A percentile compares a stretch with the other conserved stretches of the same genome.
phyloP scores from a whole-genome alignment of 805 yeast species.

The Tetrapisispora fleetii region DNA sequence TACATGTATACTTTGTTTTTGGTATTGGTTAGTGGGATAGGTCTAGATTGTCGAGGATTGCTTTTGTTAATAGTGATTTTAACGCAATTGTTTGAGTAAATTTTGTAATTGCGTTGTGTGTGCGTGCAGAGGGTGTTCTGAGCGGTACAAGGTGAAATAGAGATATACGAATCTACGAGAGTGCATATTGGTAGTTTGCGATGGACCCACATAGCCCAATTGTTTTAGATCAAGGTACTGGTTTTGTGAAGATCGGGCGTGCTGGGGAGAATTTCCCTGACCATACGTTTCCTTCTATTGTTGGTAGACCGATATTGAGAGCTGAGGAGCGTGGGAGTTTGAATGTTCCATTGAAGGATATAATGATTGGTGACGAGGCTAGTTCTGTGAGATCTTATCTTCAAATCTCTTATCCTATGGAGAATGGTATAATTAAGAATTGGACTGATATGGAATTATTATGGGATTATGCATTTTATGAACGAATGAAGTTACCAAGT shows the following conservation, averaged over 20 bases:
- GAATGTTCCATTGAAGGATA: constrained; percentile 70
- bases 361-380: constrained; percentile 97
- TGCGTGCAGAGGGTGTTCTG: no score
- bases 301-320: constrained; percentile 92
- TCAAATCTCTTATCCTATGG: constrained; percentile 97
- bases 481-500: constrained; percentile 71
- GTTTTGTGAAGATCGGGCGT: constrained; percentile 93
- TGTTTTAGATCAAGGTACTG: constrained; percentile 98
- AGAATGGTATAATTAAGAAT: constrained; percentile 90
- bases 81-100: no score
- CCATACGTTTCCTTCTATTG: constrained; percentile 92
- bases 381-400: constrained; percentile 79
- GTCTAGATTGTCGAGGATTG: no score
- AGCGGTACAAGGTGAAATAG: no score
- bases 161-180: no score
- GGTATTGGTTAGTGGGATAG: no score
- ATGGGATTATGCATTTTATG: constrained; percentile 96
- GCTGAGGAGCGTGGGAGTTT: constrained; percentile 81
- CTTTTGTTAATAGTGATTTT: no score
- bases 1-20: no score
- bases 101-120: no score
- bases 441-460: constrained; percentile 99
- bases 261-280: constrained; percentile 97
- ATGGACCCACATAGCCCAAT: constrained; percentile 29
- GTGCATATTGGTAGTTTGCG: no score